A percentile compares a stretch with the other conserved stretches of the same genome.
Evolutionary conservation across 257 asterid genomes (phyloP).

Genomic region (Ballota nigra): DNA sequence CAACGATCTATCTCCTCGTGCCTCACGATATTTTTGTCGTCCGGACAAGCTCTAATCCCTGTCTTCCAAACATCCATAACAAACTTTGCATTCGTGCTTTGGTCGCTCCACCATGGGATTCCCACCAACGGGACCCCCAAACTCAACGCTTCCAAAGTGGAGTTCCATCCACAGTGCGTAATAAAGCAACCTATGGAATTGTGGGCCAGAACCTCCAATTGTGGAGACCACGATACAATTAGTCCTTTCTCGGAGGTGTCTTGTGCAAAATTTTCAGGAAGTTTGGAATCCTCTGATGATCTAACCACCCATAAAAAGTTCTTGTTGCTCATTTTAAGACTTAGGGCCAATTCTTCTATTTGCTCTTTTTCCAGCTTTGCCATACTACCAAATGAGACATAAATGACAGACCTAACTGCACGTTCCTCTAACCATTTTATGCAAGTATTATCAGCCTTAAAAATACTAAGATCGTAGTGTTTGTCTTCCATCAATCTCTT

Average conservation of each 20-base stretch:
- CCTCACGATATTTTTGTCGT: constrained; percentile 8
- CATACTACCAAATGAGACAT: constrained; percentile 31
- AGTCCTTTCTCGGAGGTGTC: constrained; percentile 23
- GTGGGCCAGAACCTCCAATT: constrained; percentile 27
- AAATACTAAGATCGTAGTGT: constrained; percentile 21
- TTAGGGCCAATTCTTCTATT: constrained; percentile 28
- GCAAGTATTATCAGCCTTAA: constrained; percentile 18
- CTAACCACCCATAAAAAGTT: constrained; percentile 34
- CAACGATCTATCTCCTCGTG: constrained; percentile 17
- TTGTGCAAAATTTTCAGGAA: constrained; percentile 12
- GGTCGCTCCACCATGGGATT: constrained; percentile 33
- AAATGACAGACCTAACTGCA: constrained; percentile 10
- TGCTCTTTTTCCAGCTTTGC: constrained; percentile 1
- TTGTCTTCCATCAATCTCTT: constrained; percentile 19
- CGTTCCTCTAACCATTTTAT: constrained; percentile 24
- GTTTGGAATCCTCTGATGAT: constrained; percentile 24
- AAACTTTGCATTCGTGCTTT: constrained; percentile 24
- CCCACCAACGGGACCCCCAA: constrained; percentile 35
- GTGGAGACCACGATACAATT: constrained; percentile 31
- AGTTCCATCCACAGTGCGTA: constrained; percentile 40
- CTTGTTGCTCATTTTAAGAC: constrained; percentile 1
- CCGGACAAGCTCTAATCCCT: constrained; percentile 14
- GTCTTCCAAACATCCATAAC: constrained; percentile 32
- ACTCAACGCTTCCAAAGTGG: constrained; percentile 30
- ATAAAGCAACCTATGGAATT: constrained; percentile 23